A percentile compares a stretch with the other conserved stretches of the same genome.
phyloP scores from a whole-genome alignment of 768 basidiomycete species.

The Mycena albidolilacea region DNA sequence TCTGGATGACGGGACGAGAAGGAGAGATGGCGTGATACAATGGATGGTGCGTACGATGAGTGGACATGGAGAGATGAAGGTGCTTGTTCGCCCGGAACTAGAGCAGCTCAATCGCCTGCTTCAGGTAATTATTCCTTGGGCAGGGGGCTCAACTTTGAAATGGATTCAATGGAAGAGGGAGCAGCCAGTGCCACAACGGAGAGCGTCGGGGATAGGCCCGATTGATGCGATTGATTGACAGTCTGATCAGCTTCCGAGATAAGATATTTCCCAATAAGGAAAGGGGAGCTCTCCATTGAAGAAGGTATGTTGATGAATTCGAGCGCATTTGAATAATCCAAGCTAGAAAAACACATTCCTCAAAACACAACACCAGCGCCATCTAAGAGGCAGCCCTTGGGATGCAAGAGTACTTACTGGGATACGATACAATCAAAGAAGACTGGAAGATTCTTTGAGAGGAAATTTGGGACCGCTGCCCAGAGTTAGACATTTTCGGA shows the following conservation, averaged over 20 bases:
- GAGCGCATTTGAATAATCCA: no score
- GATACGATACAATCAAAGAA: neutral
- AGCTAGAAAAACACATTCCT: no score
- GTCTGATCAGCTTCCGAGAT: no score
- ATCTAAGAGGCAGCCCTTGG: neutral
- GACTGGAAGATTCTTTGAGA: neutral
- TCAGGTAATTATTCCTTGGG: neutral
- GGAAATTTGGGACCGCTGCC: neutral
- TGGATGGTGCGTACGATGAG: neutral
- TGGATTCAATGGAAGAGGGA: neutral
- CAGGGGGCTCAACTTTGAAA: neutral
- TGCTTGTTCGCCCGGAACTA: neutral
- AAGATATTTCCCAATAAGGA: no score
- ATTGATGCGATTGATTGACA: slow-evolving; percentile 1
- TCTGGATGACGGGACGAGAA: neutral
- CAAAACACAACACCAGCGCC: no score
- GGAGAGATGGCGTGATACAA: neutral
- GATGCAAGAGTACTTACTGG: neutral
- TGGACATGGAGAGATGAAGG: neutral
- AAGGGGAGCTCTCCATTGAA: no score
- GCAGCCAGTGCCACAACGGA: neutral
- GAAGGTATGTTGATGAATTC: no score
- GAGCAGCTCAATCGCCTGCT: neutral
- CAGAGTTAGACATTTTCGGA: neutral
- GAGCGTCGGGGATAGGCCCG: neutral